These are phyloP conservation scores for Tranzscheliella williamsii DNA, from an alignment of 1,284 basidiomycete genomes.

Conservation along the genomic window DNA sequence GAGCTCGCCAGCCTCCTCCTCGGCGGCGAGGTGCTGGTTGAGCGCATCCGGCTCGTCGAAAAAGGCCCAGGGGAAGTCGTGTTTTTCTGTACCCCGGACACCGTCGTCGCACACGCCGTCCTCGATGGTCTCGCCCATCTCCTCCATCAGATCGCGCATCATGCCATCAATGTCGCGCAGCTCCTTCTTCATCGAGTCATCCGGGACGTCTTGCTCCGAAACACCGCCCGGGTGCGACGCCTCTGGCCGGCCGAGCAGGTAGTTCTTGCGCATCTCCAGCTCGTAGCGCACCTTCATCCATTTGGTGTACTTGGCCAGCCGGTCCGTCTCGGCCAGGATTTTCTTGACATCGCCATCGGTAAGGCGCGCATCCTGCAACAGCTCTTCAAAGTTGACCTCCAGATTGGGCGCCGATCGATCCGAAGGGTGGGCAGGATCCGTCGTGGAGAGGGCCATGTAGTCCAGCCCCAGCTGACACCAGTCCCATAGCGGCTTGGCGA, in stretches of 20 bases:
- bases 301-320: constrained; percentile 41
- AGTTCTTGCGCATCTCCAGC: constrained; percentile 53
- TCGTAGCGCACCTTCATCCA: constrained; percentile 60
- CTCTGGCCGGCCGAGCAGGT: constrained; percentile 44
- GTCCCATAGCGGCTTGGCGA: constrained; percentile 48
- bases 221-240: constrained; percentile 36
- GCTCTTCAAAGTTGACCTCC: constrained; percentile 58
- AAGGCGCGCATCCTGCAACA: constrained; percentile 54
- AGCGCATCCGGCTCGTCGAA: constrained; percentile 51
- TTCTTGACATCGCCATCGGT: constrained; percentile 45
- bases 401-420: constrained; percentile 50
- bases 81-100: constrained; percentile 51
- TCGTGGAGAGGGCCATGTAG: constrained; percentile 57
- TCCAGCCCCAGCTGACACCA: constrained; percentile 54
- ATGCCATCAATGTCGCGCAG: constrained; percentile 47
- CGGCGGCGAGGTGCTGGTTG: constrained; percentile 31
- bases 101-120: constrained; percentile 47
- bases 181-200: constrained; percentile 32
- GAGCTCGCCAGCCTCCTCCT: constrained; percentile 18
- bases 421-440: constrained; percentile 52
- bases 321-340: constrained; percentile 49
- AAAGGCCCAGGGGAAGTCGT: constrained; percentile 51
- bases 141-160: constrained; percentile 45
- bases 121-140: constrained; percentile 38
- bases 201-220: constrained; percentile 31